These are phyloP conservation scores for Globisporangium polare DNA, from an alignment of 352 stramenopile species.

Conservation along the genomic window DNA sequence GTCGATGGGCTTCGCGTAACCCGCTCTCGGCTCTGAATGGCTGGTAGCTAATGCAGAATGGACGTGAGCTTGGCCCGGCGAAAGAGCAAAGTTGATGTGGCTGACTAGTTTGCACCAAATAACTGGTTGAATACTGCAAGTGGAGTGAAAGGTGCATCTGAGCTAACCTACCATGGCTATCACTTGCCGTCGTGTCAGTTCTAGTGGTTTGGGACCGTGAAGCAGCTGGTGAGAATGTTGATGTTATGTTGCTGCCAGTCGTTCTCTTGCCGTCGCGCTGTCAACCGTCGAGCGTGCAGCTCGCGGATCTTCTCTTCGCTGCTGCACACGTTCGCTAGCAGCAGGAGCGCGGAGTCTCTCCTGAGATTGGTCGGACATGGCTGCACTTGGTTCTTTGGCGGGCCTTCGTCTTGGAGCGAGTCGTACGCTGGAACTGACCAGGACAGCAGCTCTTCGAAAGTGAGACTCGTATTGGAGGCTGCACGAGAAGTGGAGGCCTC, in stretches of 20 bases:
- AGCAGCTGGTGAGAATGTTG: background rate
- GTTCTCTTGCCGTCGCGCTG: background rate
- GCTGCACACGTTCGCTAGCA: slow-evolving; percentile 13
- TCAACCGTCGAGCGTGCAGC: background rate
- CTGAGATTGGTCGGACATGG: background rate
- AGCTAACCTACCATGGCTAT: background rate
- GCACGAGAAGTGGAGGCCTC: background rate
- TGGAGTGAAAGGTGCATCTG: background rate
- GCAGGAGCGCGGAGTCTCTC: slow-evolving; percentile 8
- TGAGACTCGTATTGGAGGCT: background rate
- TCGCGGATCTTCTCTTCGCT: slow-evolving; percentile 4
- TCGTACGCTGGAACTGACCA: background rate
- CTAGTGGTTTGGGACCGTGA: background rate
- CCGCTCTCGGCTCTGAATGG: background rate
- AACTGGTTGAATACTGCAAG: background rate
- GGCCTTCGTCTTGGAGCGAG: background rate
- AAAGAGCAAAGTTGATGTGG: too few relatives aligned
- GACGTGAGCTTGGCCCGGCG: too few relatives aligned
- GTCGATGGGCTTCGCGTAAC: too few relatives aligned
- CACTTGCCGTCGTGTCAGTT: background rate
- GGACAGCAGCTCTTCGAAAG: slow-evolving; percentile 4
- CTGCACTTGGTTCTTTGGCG: background rate
- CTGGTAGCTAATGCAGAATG: background rate
- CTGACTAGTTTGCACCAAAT: too few relatives aligned
- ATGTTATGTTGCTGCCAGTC: background rate